phyloP scores from a whole-genome alignment of 2,329 filamentous ascomycete genomes.

The Ceratocystis destructans region DNA sequence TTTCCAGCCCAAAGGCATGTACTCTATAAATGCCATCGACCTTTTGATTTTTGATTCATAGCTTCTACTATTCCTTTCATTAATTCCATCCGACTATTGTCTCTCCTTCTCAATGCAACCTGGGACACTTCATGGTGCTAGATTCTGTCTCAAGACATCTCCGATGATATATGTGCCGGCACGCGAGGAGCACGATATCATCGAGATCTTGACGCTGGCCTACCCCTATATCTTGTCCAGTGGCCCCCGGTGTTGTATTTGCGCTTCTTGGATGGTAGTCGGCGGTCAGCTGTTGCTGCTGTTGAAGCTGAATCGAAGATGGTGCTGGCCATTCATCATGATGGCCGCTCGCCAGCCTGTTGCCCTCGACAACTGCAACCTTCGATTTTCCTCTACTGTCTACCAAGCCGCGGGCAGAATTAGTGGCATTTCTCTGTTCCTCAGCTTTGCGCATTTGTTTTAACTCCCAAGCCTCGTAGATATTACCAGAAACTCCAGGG shows the following conservation, averaged over 20 bases:
- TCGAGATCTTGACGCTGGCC: conserved; percentile 38
- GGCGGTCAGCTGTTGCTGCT: no score
- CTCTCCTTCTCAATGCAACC: not conserved
- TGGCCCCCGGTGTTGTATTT: conserved; percentile 19
- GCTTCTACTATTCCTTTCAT: no score
- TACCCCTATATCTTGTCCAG: conserved; percentile 22
- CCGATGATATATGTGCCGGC: conserved; percentile 57
- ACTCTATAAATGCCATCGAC: no score
- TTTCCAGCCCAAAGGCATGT: no score
- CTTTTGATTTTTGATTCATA: no score
- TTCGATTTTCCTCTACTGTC: conserved; percentile 42
- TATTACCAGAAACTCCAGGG: conserved; percentile 59
- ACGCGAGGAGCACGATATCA: conserved; percentile 53
- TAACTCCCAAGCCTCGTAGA: conserved; percentile 73
- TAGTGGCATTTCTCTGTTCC: conserved; percentile 34
- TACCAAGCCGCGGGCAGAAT: conserved; percentile 24
- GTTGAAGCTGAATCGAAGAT: not conserved
- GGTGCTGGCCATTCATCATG: conserved; percentile 25
- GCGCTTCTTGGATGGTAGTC: not conserved
- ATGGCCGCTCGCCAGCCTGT: conserved; percentile 26
- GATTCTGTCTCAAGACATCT: conserved; percentile 47
- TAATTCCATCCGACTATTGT: no score
- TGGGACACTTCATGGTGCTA: not conserved
- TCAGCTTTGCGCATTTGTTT: conserved; percentile 37
- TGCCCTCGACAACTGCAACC: conserved; percentile 29